Evolutionary conservation across 129 eudicot genomes (phyloP), one percentile per base, ranked within the genome.

Genomic region (Solidago caesia): DNA sequence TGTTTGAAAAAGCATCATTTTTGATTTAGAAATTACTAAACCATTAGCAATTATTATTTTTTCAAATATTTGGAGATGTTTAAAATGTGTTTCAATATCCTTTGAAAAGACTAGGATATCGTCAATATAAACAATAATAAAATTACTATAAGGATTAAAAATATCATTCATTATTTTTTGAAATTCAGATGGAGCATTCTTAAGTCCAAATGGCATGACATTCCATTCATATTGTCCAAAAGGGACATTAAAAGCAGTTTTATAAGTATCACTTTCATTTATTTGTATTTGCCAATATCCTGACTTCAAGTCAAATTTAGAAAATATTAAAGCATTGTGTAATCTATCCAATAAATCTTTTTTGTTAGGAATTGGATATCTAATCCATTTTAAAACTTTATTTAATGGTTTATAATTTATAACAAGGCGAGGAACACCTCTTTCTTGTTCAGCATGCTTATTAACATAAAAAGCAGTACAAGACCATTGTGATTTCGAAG

Each of bases 391-490:
- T 61, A 61, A 61, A 8, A 61, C 67, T 61, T 27, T 61, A 27
- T 61, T 61, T 29, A 61, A 10, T 0, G 67, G 67, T 9, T 61
- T 61, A 29, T 61, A 61, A 61, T 61, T 61, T 7, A 61, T 61
- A 61, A 29, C 67, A 8, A 61, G n/a, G 4, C 67, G 9, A 1
- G 67, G 44, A 2, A 26, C 44, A 1, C 67, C 67, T 27, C 67
- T 61, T 29, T 61, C 67, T 61, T 61, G 67, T 9, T 61, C 44
- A 0, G 44, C 67, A 27, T 61, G 67, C 25, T 61, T 61, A 61
- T 61, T 61, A 61, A 61, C 67, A 61, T 61, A 61, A 26, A 61
- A 29, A 61, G 44, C 67, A 27, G 67, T 61, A 61, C 67, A 61
- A 0, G 67, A 61, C 67, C 67, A 61, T 61, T 26, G 67, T 4